phyloP scores from a whole-genome alignment of 1,139 yeast species.

The Candida glucosophila region DNA sequence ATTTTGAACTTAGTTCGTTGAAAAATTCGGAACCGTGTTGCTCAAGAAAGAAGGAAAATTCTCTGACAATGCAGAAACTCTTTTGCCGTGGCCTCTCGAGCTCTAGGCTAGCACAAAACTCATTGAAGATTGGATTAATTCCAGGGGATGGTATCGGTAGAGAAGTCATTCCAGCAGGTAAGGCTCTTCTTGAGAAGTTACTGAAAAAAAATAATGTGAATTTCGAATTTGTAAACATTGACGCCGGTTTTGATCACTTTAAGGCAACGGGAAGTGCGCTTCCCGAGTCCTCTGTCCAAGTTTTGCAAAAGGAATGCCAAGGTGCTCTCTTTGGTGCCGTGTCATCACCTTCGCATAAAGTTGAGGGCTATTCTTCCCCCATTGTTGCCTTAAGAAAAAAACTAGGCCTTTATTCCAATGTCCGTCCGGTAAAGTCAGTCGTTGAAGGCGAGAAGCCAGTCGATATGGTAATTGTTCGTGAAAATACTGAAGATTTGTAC shows the following conservation, averaged over 20 bases:
- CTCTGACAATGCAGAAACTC: no score
- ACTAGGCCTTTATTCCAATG: conserved; percentile 90
- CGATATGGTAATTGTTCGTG: conserved; percentile 96
- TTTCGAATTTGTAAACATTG: conserved; percentile 78
- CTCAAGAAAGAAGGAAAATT: no score
- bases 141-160: conserved; percentile 99
- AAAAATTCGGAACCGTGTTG: no score
- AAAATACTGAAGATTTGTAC: conserved; percentile 94
- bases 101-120: conserved; percentile 22
- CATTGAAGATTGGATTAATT: conserved; percentile 51
- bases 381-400: conserved; percentile 95
- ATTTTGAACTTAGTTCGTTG: no score
- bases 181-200: conserved; percentile 71
- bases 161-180: conserved; percentile 95
- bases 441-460: conserved; percentile 78
- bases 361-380: conserved; percentile 94
- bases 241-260: conserved; percentile 93
- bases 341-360: conserved; percentile 88
- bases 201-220: conserved; percentile 67
- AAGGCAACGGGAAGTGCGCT: conserved; percentile 89
- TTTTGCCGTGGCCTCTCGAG: conserved; percentile 30
- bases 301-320: conserved; percentile 77
- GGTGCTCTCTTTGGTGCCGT: conserved; percentile 98
- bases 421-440: conserved; percentile 94
- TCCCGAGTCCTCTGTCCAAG: conserved; percentile 83